Evolutionary conservation across 1,284 basidiomycete species (phyloP), one percentile per base, ranked within the genome.

Genomic region (Boletellus sp.): DNA sequence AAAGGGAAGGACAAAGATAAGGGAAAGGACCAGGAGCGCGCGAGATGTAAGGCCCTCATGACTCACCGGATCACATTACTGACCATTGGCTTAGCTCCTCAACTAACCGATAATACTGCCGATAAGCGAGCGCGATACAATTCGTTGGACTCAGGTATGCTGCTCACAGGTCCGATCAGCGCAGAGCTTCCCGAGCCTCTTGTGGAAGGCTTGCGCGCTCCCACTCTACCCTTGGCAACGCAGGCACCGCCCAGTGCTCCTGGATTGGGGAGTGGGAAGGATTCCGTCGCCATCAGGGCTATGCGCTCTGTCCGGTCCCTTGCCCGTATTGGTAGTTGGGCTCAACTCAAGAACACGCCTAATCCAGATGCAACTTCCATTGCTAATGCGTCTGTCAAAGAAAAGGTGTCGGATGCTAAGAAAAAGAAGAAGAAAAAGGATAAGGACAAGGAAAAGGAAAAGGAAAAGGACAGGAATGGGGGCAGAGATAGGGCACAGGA

Each of bases 231-330:
- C 14, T 55, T 47, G 19, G 48, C 40, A 3, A 50, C 48, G 22
- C 36, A 40, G 51, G 41, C 56, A 30, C 63, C 67, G 23, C 67
- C 73, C n/a, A 42, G 33, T 2, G 41, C 47, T 41, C 42, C 44
- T 4, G 48, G 38, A 23, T 13, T 38, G 19, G 59, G 49, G 5
- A 35, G 8, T n/a, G 57, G 52, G 9, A 56, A 55, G 19, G 78
- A 76, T 26, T 87, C 84, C 0, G 84, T 90, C 42, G 87, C 87
- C 1, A 47, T 90, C 11, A 78, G 87, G 13, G 87, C 87, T 2
- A 89, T 90, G 70, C 74, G 81, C 34, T 83, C 80, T 16, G 79
- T 90, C 55, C 72, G 80, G 26, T 84, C 81, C 2, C 67, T 90
- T 41, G 85, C 87, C 4, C 69, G 79, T 35, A 79, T 90, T 42